These are phyloP conservation scores for Backusella liffmaniae DNA, from an alignment of 192 early-diverging fungal genomes.

Conservation along the genomic window DNA sequence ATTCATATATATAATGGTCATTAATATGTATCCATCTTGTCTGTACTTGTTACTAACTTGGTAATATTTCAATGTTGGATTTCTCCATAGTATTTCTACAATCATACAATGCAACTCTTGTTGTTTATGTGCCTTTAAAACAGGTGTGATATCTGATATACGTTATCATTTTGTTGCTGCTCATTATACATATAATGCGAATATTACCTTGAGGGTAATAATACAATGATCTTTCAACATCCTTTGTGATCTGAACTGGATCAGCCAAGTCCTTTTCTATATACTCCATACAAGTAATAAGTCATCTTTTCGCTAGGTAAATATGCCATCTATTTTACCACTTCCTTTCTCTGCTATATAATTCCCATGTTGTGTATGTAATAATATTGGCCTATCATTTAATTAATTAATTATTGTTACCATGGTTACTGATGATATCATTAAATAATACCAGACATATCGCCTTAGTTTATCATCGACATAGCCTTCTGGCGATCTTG, in stretches of 20 bases:
- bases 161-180: background rate
- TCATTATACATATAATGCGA: background rate
- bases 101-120: conserved; percentile 49
- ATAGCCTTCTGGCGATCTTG: conserved; percentile 22
- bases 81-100: conserved; percentile 45
- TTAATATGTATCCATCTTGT: conserved; percentile 37
- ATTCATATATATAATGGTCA: conserved; percentile 15
- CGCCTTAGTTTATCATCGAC: conserved; percentile 23
- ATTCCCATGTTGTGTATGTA: conserved; percentile 36
- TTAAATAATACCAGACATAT: conserved; percentile 27
- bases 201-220: conserved; percentile 38
- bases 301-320: background rate
- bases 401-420: background rate
- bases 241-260: conserved; percentile 36
- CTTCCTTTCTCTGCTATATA: conserved; percentile 40
- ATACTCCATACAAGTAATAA: background rate
- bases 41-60: conserved; percentile 36
- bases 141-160: conserved; percentile 25
- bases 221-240: conserved; percentile 40
- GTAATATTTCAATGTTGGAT: conserved; percentile 69
- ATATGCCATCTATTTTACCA: conserved; percentile 9
- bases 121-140: conserved; percentile 44
- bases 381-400: conserved; percentile 35
- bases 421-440: background rate
- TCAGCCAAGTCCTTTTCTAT: conserved; percentile 37